Percentiles rank a stretch among this genome's conserved stretches.
These are phyloP conservation scores for Suhomyces maxii DNA, from an alignment of 1,139 yeast genomes.

Conservation along the genomic window DNA sequence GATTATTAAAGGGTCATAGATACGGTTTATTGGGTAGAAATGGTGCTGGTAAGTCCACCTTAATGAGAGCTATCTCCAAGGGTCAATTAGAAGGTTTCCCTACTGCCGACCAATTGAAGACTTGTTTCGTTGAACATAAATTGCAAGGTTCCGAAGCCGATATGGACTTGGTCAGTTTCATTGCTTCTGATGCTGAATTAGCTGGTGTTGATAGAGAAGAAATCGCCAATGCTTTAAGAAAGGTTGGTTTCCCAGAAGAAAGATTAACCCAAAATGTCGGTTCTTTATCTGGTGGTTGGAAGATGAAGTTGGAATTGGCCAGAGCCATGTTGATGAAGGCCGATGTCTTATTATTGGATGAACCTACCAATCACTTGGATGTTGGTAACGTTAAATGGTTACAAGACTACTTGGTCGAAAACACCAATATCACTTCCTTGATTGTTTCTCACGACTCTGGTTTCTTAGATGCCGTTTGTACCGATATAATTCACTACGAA, in stretches of 20 bases:
- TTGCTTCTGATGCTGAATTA: slow-evolving; percentile 88
- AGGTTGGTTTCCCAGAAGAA: slow-evolving; percentile 90
- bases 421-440: slow-evolving; percentile 86
- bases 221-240: slow-evolving; percentile 70
- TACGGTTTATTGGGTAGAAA: slow-evolving; percentile 98
- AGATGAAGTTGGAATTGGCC: slow-evolving; percentile 96
- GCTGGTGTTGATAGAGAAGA: slow-evolving; percentile 60
- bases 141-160: slow-evolving; percentile 95
- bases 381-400: slow-evolving; percentile 93
- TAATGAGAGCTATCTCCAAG: slow-evolving; percentile 95
- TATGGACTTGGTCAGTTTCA: slow-evolving; percentile 82
- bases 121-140: slow-evolving; percentile 97
- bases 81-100: slow-evolving; percentile 99
- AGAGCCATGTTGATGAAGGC: slow-evolving; percentile 99
- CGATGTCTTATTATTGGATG: slow-evolving; percentile 89
- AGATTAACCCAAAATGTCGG: slow-evolving; percentile 90
- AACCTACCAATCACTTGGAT: slow-evolving; percentile 98
- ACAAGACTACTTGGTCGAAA: slow-evolving; percentile 76
- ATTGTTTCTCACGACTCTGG: slow-evolving; percentile 98
- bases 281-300: slow-evolving; percentile 98
- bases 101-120: slow-evolving; percentile 77
- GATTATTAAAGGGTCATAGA: slow-evolving; percentile 91
- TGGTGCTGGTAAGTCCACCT: slow-evolving; percentile 98
- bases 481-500: slow-evolving; percentile 96
- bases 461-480: slow-evolving; percentile 91